Evolutionary conservation across 164 flowering plant species (phyloP).

Genomic region (Stephania yunnanensis): DNA sequence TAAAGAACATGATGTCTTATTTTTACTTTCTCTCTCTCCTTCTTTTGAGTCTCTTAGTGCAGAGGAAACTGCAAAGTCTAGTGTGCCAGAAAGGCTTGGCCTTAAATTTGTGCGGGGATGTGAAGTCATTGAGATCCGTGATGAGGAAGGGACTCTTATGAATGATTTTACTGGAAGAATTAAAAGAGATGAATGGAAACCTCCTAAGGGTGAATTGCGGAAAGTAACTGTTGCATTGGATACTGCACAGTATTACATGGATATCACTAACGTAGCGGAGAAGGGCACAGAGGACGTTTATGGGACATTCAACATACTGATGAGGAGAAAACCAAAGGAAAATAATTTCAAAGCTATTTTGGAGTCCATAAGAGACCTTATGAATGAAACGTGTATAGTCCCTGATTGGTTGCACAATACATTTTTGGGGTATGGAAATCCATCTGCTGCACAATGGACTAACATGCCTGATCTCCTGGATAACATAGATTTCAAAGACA

Average conservation of each 20-base stretch:
- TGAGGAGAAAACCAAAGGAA: slow-evolving; percentile 99
- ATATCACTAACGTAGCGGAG: slow-evolving; percentile 80
- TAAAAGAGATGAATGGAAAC: slow-evolving; percentile 98
- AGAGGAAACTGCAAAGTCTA: slow-evolving; percentile 81
- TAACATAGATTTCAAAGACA: slow-evolving; percentile 86
- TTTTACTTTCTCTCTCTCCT: slow-evolving; percentile 81
- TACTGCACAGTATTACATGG: slow-evolving; percentile 98
- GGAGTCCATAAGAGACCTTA: slow-evolving; percentile 96
- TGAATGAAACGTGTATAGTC: slow-evolving; percentile 98
- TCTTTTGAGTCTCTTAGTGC: slow-evolving; percentile 90
- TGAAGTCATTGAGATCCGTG: slow-evolving; percentile 91
- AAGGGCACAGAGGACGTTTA: slow-evolving; percentile 86
- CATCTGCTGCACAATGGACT: slow-evolving; percentile 97
- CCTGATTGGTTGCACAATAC: slow-evolving; percentile 95
- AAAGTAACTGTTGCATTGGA: slow-evolving; percentile 90
- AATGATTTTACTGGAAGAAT: slow-evolving; percentile 95
- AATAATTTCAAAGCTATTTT: slow-evolving; percentile 97
- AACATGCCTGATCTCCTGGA: slow-evolving; percentile 90
- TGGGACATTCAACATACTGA: slow-evolving; percentile 78
- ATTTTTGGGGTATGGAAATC: slow-evolving; percentile 96
- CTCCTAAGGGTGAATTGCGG: slow-evolving; percentile 95
- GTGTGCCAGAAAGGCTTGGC: slow-evolving; percentile 89
- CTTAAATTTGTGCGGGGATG: slow-evolving; percentile 96
- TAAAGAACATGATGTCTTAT: slow-evolving; percentile 97
- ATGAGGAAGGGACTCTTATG: slow-evolving; percentile 95